Percentiles rank a stretch among this genome's conserved stretches.
phyloP scores from a whole-genome alignment of 495 filamentous ascomycete genomes.

The Massariosphaeria phaeospora region DNA sequence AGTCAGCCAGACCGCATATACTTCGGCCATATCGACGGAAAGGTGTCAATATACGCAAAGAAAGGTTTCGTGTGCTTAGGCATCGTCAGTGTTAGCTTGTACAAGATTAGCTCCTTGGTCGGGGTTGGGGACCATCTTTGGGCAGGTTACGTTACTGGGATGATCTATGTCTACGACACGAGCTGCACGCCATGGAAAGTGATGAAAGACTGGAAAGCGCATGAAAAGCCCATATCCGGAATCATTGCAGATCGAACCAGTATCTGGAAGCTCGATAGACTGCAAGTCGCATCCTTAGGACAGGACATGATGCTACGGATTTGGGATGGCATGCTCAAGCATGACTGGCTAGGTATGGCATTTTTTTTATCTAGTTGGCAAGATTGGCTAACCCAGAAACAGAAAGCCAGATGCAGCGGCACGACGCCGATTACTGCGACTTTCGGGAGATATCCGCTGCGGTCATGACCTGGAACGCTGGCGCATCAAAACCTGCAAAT shows the following conservation, averaged over 20 bases:
- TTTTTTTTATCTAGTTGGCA: neutral
- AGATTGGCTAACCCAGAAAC: neutral
- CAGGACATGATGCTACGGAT: constrained; percentile 77
- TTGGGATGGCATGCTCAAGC: constrained; percentile 91
- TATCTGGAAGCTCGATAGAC: constrained; percentile 77
- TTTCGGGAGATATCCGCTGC: constrained; percentile 74
- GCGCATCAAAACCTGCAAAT: constrained; percentile 79
- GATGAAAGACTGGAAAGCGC: constrained; percentile 91
- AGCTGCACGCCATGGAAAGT: constrained; percentile 75
- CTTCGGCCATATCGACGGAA: constrained; percentile 89
- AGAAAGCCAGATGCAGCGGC: constrained; percentile 79
- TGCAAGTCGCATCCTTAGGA: constrained; percentile 84
- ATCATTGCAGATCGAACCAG: constrained; percentile 75
- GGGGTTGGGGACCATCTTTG: constrained; percentile 82
- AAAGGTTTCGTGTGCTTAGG: constrained; percentile 67
- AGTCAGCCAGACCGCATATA: constrained; percentile 76
- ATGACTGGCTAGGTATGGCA: constrained; percentile 77
- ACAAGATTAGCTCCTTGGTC: constrained; percentile 87
- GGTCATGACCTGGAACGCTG: constrained; percentile 94
- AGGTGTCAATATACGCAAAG: constrained; percentile 83
- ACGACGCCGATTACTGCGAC: constrained; percentile 73
- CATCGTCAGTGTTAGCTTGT: constrained; percentile 78
- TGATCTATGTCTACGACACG: constrained; percentile 89
- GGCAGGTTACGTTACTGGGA: constrained; percentile 94
- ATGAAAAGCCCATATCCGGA: constrained; percentile 71